Percentiles rank a stretch among this genome's conserved stretches.
Conservation (phyloP, 371 early-diverging fungal genomes). For the Mucor lusitanicus region DNA sequence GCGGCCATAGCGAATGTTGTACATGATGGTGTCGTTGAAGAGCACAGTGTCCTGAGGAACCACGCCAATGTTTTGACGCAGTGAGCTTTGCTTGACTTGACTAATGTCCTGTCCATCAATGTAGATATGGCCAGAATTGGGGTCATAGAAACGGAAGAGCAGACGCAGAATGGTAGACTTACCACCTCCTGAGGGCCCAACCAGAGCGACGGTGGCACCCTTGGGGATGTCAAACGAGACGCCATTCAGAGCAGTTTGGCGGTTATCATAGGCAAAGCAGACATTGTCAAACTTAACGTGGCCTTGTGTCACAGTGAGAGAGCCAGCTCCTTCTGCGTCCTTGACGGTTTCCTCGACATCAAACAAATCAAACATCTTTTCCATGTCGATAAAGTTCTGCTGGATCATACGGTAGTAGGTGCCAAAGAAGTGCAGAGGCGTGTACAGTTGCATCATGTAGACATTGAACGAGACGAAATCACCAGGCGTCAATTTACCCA, state of each 20-base stretch:
- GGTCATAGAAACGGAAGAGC: constrained; percentile 90
- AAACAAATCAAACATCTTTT: constrained; percentile 87
- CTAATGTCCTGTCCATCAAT: constrained; percentile 91
- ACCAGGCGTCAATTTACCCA: constrained; percentile 73
- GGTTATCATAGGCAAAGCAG: constrained; percentile 72
- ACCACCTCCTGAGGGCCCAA: constrained; percentile 90
- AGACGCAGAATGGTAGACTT: constrained; percentile 89
- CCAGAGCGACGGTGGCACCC: constrained; percentile 83
- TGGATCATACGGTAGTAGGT: constrained; percentile 63
- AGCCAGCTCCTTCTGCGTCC: constrained; percentile 57
- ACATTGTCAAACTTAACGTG: constrained; percentile 80
- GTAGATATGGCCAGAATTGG: constrained; percentile 74
- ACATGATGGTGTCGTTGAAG: constrained; percentile 81
- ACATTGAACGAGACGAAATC: constrained; percentile 88
- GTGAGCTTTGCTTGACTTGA: constrained; percentile 62
- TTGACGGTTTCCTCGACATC: constrained; percentile 72
- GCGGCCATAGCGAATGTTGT: constrained; percentile 81
- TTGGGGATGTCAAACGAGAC: constrained; percentile 85
- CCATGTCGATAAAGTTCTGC: constrained; percentile 93
- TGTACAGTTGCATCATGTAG: constrained; percentile 82
- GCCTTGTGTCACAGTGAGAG: constrained; percentile 54
- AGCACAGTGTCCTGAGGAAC: constrained; percentile 89
- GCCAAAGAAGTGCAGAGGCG: constrained; percentile 58
- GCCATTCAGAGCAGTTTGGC: constrained; percentile 67
- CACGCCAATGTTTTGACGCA: constrained; percentile 79